Conservation (phyloP, 2,329 filamentous ascomycete genomes). For the Fusarium sp. region DNA sequence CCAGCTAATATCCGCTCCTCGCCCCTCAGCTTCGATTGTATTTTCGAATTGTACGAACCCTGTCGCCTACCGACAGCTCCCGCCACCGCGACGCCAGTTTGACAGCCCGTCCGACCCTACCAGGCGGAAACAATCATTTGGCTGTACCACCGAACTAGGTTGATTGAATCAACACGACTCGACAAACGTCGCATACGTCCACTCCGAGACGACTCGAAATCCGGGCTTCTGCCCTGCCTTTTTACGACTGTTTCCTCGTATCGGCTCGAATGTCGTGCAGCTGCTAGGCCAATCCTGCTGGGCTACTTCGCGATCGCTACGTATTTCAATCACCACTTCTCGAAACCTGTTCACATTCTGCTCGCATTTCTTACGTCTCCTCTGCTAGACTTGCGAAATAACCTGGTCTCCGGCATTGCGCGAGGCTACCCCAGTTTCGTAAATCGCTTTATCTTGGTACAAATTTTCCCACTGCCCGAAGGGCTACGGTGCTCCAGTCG, state of each 20-base stretch:
- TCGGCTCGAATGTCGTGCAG: slow-evolving; percentile 31
- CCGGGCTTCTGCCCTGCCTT: background rate
- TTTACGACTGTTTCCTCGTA: background rate
- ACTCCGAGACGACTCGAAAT: slow-evolving; percentile 1
- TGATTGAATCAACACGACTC: slow-evolving; percentile 24
- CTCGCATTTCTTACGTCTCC: background rate
- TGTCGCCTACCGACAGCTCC: slow-evolving; percentile 35
- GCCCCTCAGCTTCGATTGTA: slow-evolving; percentile 34
- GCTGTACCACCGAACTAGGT: slow-evolving; percentile 28
- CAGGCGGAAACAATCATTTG: slow-evolving; percentile 29
- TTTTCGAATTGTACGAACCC: slow-evolving; percentile 35
- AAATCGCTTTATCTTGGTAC: slow-evolving; percentile 36
- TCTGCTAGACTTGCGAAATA: slow-evolving; percentile 8
- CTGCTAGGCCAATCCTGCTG: slow-evolving; percentile 28
- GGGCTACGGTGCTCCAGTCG: slow-evolving; percentile 69
- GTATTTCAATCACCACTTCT: slow-evolving; percentile 8
- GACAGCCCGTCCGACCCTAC: slow-evolving; percentile 36
- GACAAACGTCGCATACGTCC: slow-evolving; percentile 18
- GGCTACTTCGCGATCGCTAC: slow-evolving; percentile 24
- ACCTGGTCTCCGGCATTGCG: slow-evolving; percentile 32
- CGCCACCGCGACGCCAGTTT: slow-evolving; percentile 35
- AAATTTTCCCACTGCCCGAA: slow-evolving; percentile 45
- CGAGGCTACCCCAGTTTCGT: slow-evolving; percentile 20
- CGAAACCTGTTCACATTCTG: background rate
- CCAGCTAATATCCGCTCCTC: slow-evolving; percentile 28